Evolutionary conservation across 768 basidiomycete species (phyloP), one percentile per base, ranked within the genome.

Genomic region (Lactifluus piperatus): DNA sequence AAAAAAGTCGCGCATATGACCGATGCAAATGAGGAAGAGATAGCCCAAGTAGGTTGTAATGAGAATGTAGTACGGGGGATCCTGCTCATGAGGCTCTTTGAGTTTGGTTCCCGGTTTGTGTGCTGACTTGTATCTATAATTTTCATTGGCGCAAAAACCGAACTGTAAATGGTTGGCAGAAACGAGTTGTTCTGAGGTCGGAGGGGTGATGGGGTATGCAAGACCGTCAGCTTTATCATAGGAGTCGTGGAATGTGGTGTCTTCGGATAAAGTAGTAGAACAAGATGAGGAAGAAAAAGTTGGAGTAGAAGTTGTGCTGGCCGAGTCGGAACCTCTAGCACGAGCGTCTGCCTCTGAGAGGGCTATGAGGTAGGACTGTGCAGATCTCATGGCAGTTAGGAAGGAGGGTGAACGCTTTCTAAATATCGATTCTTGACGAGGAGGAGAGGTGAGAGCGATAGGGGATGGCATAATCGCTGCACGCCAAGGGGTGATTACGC

Each of bases 1-100:
- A 62, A 98, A 73, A 69, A 97, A 99, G 73, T 99, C 97, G 55
- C 95, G 85, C 47, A 94, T 74, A 68, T 98, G 97, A 20, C 97
- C 97, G 48, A 99, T 73, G 64, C 83, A 78, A 64, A 98, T 95
- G 57, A 98, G 83, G 60, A 97, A 79, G 66, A 98, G 81, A 74
- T 95, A 98, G 75, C 88, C 87, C 72, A 95, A 79, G 70, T 97
- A 98, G 5, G 94, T 95, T 9, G 89, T 85, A 62, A 98, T 72
- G 44, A 97, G 79, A 67, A 97, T 86, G 72, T 93, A 94, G 70
- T 97, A 93, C 0, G 91, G 89, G 4, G 95, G 95, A 67, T 94
- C 91, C 64, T 86, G 82, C 62, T 90, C 86, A 56, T 81, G 73
- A 67, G 82, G 80, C 54, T 75, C 69, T 54, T 75, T 73, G 59